Conservation (phyloP, 2,329 filamentous ascomycete species). For the Teratosphaeria gauchensis region DNA sequence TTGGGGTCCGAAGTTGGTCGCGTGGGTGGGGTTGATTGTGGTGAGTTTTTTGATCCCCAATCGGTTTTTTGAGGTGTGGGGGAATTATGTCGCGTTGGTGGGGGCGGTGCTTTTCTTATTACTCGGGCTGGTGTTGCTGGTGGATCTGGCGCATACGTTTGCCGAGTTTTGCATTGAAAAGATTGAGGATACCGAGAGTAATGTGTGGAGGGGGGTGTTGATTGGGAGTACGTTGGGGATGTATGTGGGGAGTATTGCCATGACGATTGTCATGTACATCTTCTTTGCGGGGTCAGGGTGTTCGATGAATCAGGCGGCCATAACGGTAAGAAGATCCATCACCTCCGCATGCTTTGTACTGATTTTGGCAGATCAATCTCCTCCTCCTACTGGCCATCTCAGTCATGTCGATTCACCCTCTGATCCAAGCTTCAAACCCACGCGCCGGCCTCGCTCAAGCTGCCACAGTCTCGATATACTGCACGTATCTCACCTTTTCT, state of each 20-base stretch:
- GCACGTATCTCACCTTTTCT: constrained; percentile 96
- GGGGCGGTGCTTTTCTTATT: constrained; percentile 90
- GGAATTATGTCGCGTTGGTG: constrained; percentile 81
- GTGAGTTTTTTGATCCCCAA: constrained; percentile 94
- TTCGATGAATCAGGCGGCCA: constrained; percentile 92
- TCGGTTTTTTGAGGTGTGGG: constrained; percentile 88
- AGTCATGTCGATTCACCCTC: constrained; percentile 77
- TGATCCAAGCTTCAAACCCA: constrained; percentile 82
- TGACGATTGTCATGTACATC: constrained; percentile 95
- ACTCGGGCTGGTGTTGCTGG: constrained; percentile 80
- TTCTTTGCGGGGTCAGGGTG: constrained; percentile 81
- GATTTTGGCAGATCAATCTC: constrained; percentile 56
- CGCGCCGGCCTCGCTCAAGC: constrained; percentile 94
- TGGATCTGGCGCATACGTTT: constrained; percentile 94
- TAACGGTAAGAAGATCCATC: constrained; percentile 63
- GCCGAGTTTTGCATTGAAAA: constrained; percentile 90
- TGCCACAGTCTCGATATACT: constrained; percentile 95
- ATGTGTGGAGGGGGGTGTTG: constrained; percentile 72
- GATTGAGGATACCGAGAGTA: constrained; percentile 82
- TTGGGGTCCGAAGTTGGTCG: constrained; percentile 92
- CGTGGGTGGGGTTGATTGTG: constrained; percentile 79
- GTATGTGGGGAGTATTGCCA: constrained; percentile 81
- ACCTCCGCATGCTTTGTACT: no score
- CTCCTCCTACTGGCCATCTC: constrained; percentile 73
- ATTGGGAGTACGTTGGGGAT: constrained; percentile 89